Conservation (phyloP, 352 stramenopile genomes). For the Nothophytophthora sp. region DNA sequence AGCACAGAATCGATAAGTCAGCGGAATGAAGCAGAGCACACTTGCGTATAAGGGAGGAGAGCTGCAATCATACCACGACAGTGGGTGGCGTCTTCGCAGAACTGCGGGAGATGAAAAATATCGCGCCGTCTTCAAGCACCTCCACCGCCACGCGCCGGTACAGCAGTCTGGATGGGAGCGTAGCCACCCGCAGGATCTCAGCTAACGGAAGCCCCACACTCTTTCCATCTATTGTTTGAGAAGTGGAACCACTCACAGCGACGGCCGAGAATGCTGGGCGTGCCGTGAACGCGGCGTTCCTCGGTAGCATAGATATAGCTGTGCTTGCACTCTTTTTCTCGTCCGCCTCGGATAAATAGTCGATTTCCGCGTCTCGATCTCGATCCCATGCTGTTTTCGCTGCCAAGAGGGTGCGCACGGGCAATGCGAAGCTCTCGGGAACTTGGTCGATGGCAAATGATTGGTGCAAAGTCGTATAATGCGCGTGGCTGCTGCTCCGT, state of each 20-base stretch:
- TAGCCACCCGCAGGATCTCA: conserved; percentile 45
- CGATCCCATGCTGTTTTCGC: conserved; percentile 28
- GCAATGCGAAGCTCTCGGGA: conserved; percentile 38
- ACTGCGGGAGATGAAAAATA: conserved; percentile 33
- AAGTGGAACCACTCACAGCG: conserved; percentile 12
- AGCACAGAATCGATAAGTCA: neutral
- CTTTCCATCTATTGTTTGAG: neutral
- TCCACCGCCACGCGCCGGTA: conserved; percentile 46
- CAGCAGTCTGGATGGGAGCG: conserved; percentile 36
- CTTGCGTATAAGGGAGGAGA: neutral
- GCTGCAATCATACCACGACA: conserved; percentile 22
- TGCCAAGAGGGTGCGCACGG: conserved; percentile 35
- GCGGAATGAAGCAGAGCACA: neutral
- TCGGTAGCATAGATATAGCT: conserved; percentile 27
- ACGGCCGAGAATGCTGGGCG: conserved; percentile 53
- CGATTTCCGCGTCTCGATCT: conserved; percentile 22
- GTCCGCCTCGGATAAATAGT: conserved; percentile 11
- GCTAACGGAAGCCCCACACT: conserved; percentile 23
- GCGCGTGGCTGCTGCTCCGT: conserved; percentile 9
- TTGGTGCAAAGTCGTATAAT: conserved; percentile 48
- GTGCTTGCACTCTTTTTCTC: conserved; percentile 1
- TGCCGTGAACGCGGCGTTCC: conserved; percentile 41
- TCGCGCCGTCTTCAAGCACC: conserved; percentile 25
- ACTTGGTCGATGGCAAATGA: conserved; percentile 34
- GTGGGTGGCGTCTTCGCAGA: conserved; percentile 6